Evolutionary conservation across 192 early-diverging fungal genomes (phyloP), one percentile per base, ranked within the genome.

Genomic region (Coemansia biformis): DNA sequence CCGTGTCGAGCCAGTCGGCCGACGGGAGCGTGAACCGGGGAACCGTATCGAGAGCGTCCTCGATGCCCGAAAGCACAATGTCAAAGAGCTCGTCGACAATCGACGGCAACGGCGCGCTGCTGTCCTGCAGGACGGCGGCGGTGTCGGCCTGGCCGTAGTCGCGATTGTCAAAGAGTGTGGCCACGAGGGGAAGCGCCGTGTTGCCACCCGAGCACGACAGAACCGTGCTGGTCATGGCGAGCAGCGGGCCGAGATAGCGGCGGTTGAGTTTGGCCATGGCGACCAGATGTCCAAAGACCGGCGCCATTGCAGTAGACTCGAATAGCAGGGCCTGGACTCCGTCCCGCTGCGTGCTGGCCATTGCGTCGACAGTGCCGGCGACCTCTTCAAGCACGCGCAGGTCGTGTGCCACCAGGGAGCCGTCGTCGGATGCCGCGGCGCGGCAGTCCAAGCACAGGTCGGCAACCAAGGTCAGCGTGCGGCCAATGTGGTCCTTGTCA

Each of bases 371-470:
- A 17, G 53, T 32, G 9, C 66, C 66, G 0, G 58, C 33, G 0
- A 60, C 39, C 1, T 56, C 47, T 1, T 57, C 53, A 1, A 72
- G 43, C 10, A 72, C 66, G 1, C 45, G 35, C 32, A 69, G 17
- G 16, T 64, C 62, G 3, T 47, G 32, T 3, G 6, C 31, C 8
- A 58, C 50, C 19, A 22, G 14, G 11, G 3, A 14, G 10, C 13
- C 13, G 1, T 17, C 50, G 8, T 37, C 3, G 4, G 33, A 11
- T 12, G 40, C 52, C 9, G 48, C 42, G 4, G 37, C 56, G 9
- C 37, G 45, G 49, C 69, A 72, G 49, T 72, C 59, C 5, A 57
- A 44, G 19, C 69, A 72, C 36, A 72, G 32, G 24, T 72, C 69
- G 8, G 57, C 42, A 0, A 43, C 49, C 23, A 72, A 38, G 12